A percentile compares a stretch with the other conserved stretches of the same genome.
phyloP scores from a whole-genome alignment of 306 rosid genomes.

The Herpetospermum pedunculosum region DNA sequence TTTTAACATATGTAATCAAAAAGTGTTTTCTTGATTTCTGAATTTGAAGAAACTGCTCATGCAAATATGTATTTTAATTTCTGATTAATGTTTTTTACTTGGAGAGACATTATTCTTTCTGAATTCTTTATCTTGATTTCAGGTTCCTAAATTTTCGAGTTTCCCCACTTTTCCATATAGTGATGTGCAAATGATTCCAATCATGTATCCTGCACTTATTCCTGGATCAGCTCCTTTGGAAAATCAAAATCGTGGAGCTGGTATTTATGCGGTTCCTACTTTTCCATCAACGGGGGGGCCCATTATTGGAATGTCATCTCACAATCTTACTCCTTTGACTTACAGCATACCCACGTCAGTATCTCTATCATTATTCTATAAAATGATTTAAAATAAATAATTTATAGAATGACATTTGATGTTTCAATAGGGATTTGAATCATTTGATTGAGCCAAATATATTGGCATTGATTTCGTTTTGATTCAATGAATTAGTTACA shows the following conservation, averaged over 20 bases:
- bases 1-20: not conserved
- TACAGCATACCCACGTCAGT: constrained; percentile 78
- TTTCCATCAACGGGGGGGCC: constrained; percentile 59
- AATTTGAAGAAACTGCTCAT: not conserved
- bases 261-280: constrained; percentile 78
- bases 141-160: constrained; percentile 39
- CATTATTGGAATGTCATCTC: constrained; percentile 49
- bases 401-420: not conserved
- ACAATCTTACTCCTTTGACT: constrained; percentile 68
- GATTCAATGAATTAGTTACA: not conserved
- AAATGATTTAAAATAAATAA: not conserved
- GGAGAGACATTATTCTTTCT: not conserved
- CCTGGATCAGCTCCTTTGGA: constrained; percentile 38
- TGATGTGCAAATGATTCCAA: constrained; percentile 51
- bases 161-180: constrained; percentile 34
- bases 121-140: constrained; percentile 10
- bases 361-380: not conserved
- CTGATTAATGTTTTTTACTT: not conserved
- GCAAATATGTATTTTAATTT: not conserved
- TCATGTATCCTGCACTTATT: constrained; percentile 57
- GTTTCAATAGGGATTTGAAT: not conserved
- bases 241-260: constrained; percentile 75
- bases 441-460: not conserved
- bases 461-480: not conserved
- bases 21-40: not conserved